A percentile compares a stretch with the other conserved stretches of the same genome.
Evolutionary conservation across 176 grass and related monocot species (phyloP).

Genomic region (Pontederia paniculata): DNA sequence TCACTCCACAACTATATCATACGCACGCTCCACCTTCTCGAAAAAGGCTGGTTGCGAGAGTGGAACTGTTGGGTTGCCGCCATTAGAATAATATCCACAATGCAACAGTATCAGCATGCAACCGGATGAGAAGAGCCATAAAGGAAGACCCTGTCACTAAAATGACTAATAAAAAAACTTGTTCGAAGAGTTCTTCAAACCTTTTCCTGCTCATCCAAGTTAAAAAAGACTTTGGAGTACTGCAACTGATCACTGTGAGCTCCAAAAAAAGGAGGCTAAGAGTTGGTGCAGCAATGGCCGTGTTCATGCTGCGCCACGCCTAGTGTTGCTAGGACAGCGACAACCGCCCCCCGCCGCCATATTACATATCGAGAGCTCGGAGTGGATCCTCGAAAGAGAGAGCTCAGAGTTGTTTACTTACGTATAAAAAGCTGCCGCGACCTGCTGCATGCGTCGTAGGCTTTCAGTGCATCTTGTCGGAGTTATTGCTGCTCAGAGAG

Average conservation of each 20-base stretch:
- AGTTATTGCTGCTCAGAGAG: neutral
- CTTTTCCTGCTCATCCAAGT: neutral
- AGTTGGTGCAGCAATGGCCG: too few species aligned
- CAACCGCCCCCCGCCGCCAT: neutral
- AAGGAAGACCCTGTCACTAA: slow-evolving; percentile 42
- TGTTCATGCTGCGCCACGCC: neutral
- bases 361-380: neutral
- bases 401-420: neutral
- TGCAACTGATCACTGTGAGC: too few species aligned
- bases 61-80: slow-evolving; percentile 14
- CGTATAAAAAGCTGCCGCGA: neutral
- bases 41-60: slow-evolving; percentile 1
- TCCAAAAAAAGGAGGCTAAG: neutral
- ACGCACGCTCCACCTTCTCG: slow-evolving; percentile 9
- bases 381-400: slow-evolving; percentile 2
- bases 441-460: neutral
- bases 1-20: neutral
- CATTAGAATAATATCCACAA: slow-evolving; percentile 6
- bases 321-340: neutral
- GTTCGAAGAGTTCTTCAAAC: neutral
- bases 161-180: neutral
- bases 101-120: slow-evolving; percentile 7
- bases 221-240: neutral
- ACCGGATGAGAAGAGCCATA: slow-evolving; percentile 26
- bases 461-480: neutral